Evolutionary conservation across 192 early-diverging fungal species (phyloP).

Genomic region (Entomortierella parvispora): DNA sequence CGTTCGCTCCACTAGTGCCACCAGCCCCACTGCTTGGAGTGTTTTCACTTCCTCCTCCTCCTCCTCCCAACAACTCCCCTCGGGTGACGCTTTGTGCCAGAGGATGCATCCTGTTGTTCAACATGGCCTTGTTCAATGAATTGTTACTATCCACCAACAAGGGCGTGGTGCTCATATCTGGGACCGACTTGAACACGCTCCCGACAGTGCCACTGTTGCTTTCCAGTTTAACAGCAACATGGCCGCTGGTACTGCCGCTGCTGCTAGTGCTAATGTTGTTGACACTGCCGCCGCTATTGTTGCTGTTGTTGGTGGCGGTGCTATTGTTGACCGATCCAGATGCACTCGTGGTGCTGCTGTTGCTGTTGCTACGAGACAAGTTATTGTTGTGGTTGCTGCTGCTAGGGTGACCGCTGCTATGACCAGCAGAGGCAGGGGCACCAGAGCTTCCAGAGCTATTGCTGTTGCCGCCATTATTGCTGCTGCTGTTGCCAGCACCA

Average conservation of each 20-base stretch:
- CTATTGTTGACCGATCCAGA: conserved; percentile 1
- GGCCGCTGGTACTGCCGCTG: neutral
- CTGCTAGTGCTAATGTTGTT: neutral
- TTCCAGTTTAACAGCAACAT: conserved; percentile 6
- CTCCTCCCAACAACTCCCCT: conserved; percentile 10
- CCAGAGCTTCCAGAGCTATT: too few species aligned
- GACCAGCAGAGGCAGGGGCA: too few species aligned
- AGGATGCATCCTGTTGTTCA: conserved; percentile 16
- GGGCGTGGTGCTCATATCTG: conserved; percentile 5
- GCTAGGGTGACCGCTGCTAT: too few species aligned
- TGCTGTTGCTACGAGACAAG: neutral
- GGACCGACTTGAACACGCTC: neutral
- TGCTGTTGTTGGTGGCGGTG: conserved; percentile 5
- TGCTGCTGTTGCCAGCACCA: neutral
- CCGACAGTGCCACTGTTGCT: neutral
- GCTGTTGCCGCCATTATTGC: neutral
- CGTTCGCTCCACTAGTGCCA: neutral
- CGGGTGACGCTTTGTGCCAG: conserved; percentile 39
- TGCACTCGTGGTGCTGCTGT: neutral
- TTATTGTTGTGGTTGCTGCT: too few species aligned
- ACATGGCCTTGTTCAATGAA: neutral
- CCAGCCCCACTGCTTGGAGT: neutral
- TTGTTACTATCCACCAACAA: conserved; percentile 28
- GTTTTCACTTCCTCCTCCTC: neutral
- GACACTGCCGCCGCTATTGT: neutral